Conservation (phyloP, 352 stramenopile genomes). For the Globisporangium nunn region DNA sequence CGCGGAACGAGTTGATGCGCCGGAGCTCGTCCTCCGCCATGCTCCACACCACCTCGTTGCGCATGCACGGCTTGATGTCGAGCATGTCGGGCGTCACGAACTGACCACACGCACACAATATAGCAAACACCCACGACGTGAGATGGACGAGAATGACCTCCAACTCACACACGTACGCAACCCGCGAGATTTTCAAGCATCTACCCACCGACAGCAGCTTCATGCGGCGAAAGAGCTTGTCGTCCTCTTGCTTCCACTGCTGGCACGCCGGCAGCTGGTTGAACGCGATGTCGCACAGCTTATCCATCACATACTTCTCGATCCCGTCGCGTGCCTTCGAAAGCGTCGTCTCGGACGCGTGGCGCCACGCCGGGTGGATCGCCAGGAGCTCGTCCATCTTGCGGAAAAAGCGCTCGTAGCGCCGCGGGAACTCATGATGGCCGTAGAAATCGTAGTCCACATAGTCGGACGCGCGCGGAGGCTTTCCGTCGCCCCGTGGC, state of each 20-base stretch:
- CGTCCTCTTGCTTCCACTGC: slow-evolving; percentile 70
- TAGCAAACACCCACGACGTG: too few relatives aligned
- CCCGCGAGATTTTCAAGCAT: too few relatives aligned
- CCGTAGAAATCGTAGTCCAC: slow-evolving; percentile 82
- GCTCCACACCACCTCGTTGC: slow-evolving; percentile 86
- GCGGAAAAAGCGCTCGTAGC: slow-evolving; percentile 68
- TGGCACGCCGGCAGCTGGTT: slow-evolving; percentile 57
- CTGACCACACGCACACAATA: slow-evolving; percentile 11
- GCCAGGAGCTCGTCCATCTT: slow-evolving; percentile 55
- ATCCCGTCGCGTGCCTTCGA: slow-evolving; percentile 71
- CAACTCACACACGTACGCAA: too few relatives aligned
- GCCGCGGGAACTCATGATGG: slow-evolving; percentile 53
- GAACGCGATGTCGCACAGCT: slow-evolving; percentile 76
- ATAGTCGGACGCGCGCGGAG: slow-evolving; percentile 59
- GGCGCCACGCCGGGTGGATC: slow-evolving; percentile 54
- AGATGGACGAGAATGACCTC: too few relatives aligned
- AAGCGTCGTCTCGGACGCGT: slow-evolving; percentile 54
- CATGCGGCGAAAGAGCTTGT: slow-evolving; percentile 67
- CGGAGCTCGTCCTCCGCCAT: slow-evolving; percentile 86
- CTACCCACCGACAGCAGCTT: slow-evolving; percentile 62
- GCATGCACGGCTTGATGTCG: slow-evolving; percentile 87
- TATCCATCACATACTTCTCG: slow-evolving; percentile 91
- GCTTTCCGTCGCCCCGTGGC: slow-evolving; percentile 62
- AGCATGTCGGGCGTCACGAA: slow-evolving; percentile 86
- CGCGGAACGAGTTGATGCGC: slow-evolving; percentile 82